Evolutionary conservation across 805 yeast species (phyloP).

Genomic region (Danielozyma ontarioensis): DNA sequence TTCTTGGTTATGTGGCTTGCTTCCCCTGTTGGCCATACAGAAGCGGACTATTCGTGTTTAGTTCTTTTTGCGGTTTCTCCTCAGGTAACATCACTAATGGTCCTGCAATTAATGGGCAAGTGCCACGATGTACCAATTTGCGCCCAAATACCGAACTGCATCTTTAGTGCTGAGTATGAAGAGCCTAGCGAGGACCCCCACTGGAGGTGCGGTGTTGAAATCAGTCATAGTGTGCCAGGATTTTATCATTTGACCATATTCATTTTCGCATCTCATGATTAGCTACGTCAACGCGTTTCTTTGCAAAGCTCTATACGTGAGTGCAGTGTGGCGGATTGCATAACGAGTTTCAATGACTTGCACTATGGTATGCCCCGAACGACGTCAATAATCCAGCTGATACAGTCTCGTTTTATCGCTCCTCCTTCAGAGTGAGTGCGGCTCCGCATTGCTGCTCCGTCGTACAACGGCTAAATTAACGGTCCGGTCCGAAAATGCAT

Average conservation of each 20-base stretch:
- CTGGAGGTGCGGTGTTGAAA: not conserved
- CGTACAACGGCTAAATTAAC: no score
- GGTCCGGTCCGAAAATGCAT: no score
- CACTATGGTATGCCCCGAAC: no score
- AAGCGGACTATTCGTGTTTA: conserved; percentile 1
- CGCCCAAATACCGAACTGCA: not conserved
- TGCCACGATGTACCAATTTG: not conserved
- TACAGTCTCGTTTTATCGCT: no score
- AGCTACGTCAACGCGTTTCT: no score
- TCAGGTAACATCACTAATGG: conserved; percentile 1
- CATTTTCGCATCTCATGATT: no score
- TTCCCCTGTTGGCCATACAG: not conserved
- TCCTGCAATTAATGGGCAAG: conserved; percentile 1
- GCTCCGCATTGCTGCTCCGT: no score
- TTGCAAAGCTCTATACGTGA: no score
- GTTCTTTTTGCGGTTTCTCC: not conserved
- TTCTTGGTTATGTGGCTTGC: conserved; percentile 1
- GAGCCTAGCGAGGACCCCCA: not conserved
- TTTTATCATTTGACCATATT: not conserved
- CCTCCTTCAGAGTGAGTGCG: no score
- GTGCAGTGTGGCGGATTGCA: no score
- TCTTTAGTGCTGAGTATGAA: not conserved
- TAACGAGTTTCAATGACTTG: no score
- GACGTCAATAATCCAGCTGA: no score
- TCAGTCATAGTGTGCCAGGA: not conserved